Evolutionary conservation across 73 alveolate genomes (phyloP).

Genomic region (Durusdinium trenchii): DNA sequence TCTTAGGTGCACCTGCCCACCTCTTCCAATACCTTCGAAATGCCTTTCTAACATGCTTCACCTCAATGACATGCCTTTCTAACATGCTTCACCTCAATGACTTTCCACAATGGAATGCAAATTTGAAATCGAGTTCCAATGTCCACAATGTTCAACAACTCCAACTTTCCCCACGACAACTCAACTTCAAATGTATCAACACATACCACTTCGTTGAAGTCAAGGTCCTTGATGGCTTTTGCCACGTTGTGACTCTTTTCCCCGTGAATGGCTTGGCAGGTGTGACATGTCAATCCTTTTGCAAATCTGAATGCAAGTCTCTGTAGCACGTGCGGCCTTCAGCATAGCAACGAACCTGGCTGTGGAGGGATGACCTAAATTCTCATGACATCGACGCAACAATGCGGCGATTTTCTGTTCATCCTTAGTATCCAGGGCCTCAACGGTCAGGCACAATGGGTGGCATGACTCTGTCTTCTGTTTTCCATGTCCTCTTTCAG

Average conservation of each 20-base stretch:
- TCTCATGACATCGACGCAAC: conserved; percentile 7
- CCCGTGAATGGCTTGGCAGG: neutral
- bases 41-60: neutral
- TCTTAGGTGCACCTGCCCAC: conserved; percentile 6
- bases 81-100: neutral
- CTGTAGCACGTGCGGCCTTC: conserved; percentile 20
- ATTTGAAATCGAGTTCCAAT: neutral
- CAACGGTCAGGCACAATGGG: neutral
- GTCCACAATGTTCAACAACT: neutral
- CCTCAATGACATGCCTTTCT: neutral
- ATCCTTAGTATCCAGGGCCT: neutral
- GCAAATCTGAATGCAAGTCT: neutral
- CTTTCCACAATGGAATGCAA: conserved; percentile 35
- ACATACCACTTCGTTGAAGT: neutral
- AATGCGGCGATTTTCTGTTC: neutral
- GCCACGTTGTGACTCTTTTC: neutral
- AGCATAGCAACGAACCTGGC: neutral
- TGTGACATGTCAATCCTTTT: neutral
- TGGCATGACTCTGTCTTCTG: neutral
- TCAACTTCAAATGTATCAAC: conserved; percentile 35
- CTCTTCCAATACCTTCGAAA: conserved; percentile 18
- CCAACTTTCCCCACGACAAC: neutral
- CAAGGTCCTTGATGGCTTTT: neutral
- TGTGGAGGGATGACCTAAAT: neutral
- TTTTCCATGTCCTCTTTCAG: neutral